phyloP scores from a whole-genome alignment of 1,284 basidiomycete species.

The Neolentinus lepideus region DNA sequence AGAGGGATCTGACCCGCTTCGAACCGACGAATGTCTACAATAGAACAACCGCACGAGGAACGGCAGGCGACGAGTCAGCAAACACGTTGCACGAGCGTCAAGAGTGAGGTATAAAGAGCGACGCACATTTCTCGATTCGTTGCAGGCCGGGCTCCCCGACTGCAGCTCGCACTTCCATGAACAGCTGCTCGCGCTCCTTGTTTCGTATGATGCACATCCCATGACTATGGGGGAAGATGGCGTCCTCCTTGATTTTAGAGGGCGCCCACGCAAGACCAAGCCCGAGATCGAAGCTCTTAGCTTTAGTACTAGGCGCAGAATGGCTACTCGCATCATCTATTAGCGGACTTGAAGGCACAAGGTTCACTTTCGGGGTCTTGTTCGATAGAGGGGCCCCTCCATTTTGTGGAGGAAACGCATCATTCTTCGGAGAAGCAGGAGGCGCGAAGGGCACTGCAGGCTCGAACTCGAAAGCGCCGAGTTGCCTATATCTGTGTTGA shows the following conservation, averaged over 20 bases:
- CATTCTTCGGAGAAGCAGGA: not conserved
- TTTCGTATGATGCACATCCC: not conserved
- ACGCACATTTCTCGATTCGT: not conserved
- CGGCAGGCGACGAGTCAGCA: not conserved
- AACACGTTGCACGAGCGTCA: not conserved
- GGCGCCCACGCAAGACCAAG: slow-evolving; percentile 17
- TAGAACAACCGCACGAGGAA: not conserved
- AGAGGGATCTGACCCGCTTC: not conserved
- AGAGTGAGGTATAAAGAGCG: not conserved
- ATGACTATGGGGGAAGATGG: not conserved
- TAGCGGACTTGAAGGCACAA: not conserved
- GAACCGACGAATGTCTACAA: not conserved
- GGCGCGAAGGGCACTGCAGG: not conserved
- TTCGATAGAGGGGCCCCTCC: not conserved
- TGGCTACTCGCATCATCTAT: not conserved
- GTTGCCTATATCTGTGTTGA: not conserved
- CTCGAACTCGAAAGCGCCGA: slow-evolving; percentile 1
- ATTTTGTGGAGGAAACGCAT: not conserved
- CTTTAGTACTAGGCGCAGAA: slow-evolving; percentile 1
- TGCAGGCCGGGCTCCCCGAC: not conserved
- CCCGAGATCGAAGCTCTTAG: slow-evolving; percentile 9
- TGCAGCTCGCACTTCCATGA: not conserved
- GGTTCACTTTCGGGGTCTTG: not conserved
- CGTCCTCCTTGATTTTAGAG: slow-evolving; percentile 10
- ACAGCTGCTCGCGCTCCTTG: not conserved